A percentile compares a stretch with the other conserved stretches of the same genome.
These are phyloP conservation scores for Stylonectria norvegica DNA, from an alignment of 2,329 filamentous ascomycete species.

Conservation along the genomic window DNA sequence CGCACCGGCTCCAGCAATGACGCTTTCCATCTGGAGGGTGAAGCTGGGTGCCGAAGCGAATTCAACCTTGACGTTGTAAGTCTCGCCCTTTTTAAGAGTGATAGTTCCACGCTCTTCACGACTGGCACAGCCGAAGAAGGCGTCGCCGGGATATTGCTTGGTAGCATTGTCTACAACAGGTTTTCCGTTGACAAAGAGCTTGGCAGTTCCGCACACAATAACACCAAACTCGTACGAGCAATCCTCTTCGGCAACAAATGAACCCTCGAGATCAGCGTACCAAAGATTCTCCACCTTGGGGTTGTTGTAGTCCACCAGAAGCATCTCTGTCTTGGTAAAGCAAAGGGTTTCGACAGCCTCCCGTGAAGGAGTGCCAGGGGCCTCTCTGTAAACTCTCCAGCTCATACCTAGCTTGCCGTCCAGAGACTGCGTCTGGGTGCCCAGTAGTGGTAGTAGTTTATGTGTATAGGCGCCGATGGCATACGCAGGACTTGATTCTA, in stretches of 20 bases:
- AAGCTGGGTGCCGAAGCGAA: constrained; percentile 59
- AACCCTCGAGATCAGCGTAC: constrained; percentile 61
- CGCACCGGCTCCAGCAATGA: constrained; percentile 56
- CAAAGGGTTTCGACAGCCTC: constrained; percentile 49
- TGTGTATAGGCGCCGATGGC: constrained; percentile 63
- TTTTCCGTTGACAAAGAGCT: constrained; percentile 59
- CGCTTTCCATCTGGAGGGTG: constrained; percentile 48
- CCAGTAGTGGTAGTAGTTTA: constrained; percentile 59
- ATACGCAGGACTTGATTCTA: constrained; percentile 44
- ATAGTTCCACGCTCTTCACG: constrained; percentile 59
- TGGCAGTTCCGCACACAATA: constrained; percentile 63
- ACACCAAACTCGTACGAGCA: constrained; percentile 63
- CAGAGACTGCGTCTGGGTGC: constrained; percentile 47
- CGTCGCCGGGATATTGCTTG: constrained; percentile 58
- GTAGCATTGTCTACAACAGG: constrained; percentile 64
- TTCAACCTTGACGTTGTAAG: constrained; percentile 57
- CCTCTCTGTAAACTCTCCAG: constrained; percentile 61
- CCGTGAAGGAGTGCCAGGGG: constrained; percentile 45
- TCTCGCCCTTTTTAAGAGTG: constrained; percentile 55
- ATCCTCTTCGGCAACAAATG: constrained; percentile 57
- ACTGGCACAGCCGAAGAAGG: constrained; percentile 64
- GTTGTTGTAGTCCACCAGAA: constrained; percentile 50
- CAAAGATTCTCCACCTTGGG: constrained; percentile 52
- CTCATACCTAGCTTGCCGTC: constrained; percentile 56
- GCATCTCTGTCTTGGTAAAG: constrained; percentile 47